A percentile compares a stretch with the other conserved stretches of the same genome.
Evolutionary conservation across 139 green algal genomes (phyloP).

Genomic region (Picochlorum costavermella): DNA sequence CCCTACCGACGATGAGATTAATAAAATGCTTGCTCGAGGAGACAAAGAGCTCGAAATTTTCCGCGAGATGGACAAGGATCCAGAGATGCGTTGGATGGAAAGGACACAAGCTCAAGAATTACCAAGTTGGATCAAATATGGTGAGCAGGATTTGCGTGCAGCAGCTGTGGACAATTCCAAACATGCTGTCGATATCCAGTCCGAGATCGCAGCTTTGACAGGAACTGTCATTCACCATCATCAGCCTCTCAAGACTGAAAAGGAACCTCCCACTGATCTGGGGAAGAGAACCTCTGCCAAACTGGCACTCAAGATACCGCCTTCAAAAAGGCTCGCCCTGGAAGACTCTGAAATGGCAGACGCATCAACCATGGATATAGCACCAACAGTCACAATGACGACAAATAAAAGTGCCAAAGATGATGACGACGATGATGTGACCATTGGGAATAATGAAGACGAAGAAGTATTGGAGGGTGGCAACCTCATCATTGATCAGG

Average conservation of each 20-base stretch:
- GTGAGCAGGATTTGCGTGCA: slow-evolving; percentile 5
- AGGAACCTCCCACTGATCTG: background rate
- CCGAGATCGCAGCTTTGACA: slow-evolving; percentile 2
- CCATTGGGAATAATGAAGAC: slow-evolving; percentile 20
- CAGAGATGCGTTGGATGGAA: slow-evolving; percentile 12
- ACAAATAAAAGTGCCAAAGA: background rate
- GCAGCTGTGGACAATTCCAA: slow-evolving; percentile 3
- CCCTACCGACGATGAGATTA: slow-evolving; percentile 42
- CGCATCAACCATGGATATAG: background rate
- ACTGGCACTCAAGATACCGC: background rate
- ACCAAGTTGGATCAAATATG: slow-evolving; percentile 4
- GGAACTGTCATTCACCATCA: background rate
- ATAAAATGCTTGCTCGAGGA: slow-evolving; percentile 45
- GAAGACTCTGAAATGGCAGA: background rate
- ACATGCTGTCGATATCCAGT: background rate
- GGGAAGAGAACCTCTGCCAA: slow-evolving; percentile 12
- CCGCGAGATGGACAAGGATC: slow-evolving; percentile 32
- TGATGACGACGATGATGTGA: slow-evolving; percentile 23
- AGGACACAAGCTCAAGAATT: slow-evolving; percentile 1
- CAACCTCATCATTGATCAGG: slow-evolving; percentile 13
- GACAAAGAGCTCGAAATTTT: slow-evolving; percentile 38
- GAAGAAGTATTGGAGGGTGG: slow-evolving; percentile 24
- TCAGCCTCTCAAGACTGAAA: background rate
- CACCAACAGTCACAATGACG: background rate
- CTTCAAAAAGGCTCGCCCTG: slow-evolving; percentile 2